phyloP scores from a whole-genome alignment of 371 early-diverging fungal genomes.

The Choanephora cucurbitarum region DNA sequence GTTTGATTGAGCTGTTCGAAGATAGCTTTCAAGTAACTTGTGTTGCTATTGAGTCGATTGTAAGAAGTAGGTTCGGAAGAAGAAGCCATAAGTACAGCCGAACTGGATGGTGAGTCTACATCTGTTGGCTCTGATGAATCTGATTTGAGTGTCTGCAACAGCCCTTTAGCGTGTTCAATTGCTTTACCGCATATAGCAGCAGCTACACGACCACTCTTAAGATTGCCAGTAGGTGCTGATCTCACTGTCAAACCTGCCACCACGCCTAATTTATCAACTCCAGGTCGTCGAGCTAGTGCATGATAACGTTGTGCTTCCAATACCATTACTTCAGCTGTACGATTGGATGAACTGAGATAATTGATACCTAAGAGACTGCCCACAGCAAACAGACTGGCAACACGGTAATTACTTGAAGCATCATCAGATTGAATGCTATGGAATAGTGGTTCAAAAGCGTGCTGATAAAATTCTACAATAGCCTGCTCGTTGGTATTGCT shows the following conservation, averaged over 20 bases:
- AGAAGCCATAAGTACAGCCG: conserved; percentile 2
- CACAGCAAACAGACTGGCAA: conserved; percentile 29
- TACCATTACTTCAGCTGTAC: conserved; percentile 2
- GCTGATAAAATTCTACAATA: conserved; percentile 7
- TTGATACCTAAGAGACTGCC: conserved; percentile 35
- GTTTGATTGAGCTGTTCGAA: conserved; percentile 36
- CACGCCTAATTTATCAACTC: conserved; percentile 21
- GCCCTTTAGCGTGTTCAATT: conserved; percentile 11
- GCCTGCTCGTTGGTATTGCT: conserved; percentile 2
- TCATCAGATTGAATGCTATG: conserved; percentile 23
- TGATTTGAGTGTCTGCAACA: background rate
- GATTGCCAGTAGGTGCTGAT: conserved; percentile 30
- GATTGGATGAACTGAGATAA: conserved; percentile 19
- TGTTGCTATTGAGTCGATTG: conserved; percentile 47
- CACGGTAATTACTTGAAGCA: conserved; percentile 28
- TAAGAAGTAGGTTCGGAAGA: conserved; percentile 55
- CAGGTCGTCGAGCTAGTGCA: conserved; percentile 13
- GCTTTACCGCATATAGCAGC: conserved; percentile 41
- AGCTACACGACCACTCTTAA: conserved; percentile 43
- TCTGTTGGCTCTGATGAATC: background rate
- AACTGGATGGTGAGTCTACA: background rate
- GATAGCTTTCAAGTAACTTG: conserved; percentile 56
- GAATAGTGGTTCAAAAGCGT: conserved; percentile 18
- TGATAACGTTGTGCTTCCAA: conserved; percentile 31
- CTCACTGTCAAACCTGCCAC: conserved; percentile 27